Percentiles rank a stretch among this genome's conserved stretches.
phyloP scores from a whole-genome alignment of 345 rosid genomes.

The Cardamine resedifolia region DNA sequence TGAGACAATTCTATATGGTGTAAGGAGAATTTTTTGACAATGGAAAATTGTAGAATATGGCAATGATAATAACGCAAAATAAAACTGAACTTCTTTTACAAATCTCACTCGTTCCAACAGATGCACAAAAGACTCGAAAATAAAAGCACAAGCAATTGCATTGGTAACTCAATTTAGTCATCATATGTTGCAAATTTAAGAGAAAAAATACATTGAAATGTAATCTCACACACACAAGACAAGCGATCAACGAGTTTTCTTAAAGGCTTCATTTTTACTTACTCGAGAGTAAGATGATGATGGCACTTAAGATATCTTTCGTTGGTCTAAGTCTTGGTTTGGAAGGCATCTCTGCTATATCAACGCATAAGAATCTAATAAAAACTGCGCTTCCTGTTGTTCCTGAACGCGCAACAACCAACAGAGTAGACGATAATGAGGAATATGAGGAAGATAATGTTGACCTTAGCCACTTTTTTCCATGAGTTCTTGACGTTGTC shows the following conservation, averaged over 20 bases:
- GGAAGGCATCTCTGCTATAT: not conserved
- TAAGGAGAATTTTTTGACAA: not conserved
- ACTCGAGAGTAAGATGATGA: constrained; percentile 6
- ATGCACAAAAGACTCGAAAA: constrained; percentile 21
- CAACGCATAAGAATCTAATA: constrained; percentile 1
- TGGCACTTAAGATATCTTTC: not conserved
- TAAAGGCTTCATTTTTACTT: constrained; percentile 4
- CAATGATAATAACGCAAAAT: not conserved
- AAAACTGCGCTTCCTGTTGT: constrained; percentile 61
- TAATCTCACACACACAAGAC: constrained; percentile 23
- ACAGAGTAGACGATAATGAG: constrained; percentile 78
- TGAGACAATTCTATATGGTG: constrained; percentile 4
- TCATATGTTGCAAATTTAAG: constrained; percentile 2
- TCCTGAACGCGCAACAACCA: constrained; percentile 99
- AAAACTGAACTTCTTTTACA: constrained; percentile 8
- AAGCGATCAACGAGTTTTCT: constrained; percentile 5
- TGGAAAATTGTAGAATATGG: not conserved
- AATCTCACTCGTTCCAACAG: constrained; percentile 16
- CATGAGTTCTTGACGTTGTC: constrained; percentile 80
- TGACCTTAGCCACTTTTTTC: constrained; percentile 90
- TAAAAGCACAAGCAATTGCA: constrained; percentile 24
- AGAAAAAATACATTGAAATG: constrained; percentile 12
- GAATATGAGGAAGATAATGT: constrained; percentile 77
- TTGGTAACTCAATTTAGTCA: constrained; percentile 21
- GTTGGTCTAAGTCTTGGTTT: constrained; percentile 3